These are phyloP conservation scores for Cordyceps javanica DNA, from an alignment of 2,329 filamentous ascomycete species.

Conservation along the genomic window DNA sequence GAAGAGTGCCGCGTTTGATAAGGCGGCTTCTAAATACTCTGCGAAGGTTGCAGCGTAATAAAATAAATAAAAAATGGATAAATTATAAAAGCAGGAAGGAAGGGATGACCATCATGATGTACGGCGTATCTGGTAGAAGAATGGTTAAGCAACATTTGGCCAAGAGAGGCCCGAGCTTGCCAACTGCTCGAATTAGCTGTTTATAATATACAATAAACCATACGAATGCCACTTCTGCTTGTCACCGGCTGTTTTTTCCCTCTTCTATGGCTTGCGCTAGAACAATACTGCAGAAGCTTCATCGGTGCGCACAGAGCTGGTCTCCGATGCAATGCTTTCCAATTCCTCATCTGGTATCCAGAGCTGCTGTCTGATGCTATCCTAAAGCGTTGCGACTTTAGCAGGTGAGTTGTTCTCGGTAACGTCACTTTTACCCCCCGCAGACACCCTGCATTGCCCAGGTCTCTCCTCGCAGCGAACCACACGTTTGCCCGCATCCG, in stretches of 20 bases:
- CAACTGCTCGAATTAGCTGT: slow-evolving; percentile 3
- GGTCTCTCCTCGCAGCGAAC: no score
- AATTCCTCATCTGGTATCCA: slow-evolving; percentile 27
- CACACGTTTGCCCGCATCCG: background rate
- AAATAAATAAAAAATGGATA: slow-evolving; percentile 15
- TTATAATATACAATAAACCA: slow-evolving; percentile 4
- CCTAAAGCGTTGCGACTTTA: slow-evolving; percentile 28
- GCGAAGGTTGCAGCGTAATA: slow-evolving; percentile 63
- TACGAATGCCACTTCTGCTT: background rate
- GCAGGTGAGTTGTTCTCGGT: slow-evolving; percentile 13
- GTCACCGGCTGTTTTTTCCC: background rate
- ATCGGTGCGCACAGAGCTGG: background rate
- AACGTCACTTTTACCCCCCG: background rate
- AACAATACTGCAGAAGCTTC: background rate
- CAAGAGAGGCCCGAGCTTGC: background rate
- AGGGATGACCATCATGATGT: slow-evolving; percentile 8
- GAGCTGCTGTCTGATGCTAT: slow-evolving; percentile 23
- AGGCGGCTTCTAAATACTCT: slow-evolving; percentile 78
- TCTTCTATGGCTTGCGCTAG: background rate
- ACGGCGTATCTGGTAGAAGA: slow-evolving; percentile 4
- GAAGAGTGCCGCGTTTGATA: slow-evolving; percentile 84
- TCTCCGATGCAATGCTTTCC: slow-evolving; percentile 12
- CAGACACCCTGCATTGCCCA: background rate
- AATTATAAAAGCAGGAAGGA: background rate
- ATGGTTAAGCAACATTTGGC: background rate